phyloP scores from a whole-genome alignment of 306 rosid species.

The Astragalus membranaceus region DNA sequence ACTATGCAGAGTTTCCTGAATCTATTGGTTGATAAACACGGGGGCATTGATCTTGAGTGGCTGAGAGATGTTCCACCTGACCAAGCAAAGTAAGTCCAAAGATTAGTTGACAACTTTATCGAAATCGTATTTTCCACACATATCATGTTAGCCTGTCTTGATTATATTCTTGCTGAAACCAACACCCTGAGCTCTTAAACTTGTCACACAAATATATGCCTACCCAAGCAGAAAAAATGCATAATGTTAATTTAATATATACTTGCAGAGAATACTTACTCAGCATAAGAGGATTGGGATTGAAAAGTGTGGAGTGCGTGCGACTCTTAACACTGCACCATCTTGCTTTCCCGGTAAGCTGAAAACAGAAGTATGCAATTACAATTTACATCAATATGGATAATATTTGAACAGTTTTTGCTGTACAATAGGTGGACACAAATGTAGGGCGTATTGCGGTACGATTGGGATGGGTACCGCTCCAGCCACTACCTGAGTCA shows the following conservation, averaged over 20 bases:
- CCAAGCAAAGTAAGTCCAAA: slow-evolving; percentile 75
- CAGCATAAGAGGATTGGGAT: slow-evolving; percentile 87
- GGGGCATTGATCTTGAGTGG: slow-evolving; percentile 89
- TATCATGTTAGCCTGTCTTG: background rate
- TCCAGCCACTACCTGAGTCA: slow-evolving; percentile 97
- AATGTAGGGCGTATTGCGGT: slow-evolving; percentile 99
- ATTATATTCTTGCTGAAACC: slow-evolving; percentile 4
- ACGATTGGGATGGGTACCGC: slow-evolving; percentile 99
- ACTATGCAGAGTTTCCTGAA: slow-evolving; percentile 73
- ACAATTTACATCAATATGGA: background rate
- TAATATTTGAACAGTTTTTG: slow-evolving; percentile 14
- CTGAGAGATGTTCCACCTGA: slow-evolving; percentile 96
- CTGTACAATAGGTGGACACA: slow-evolving; percentile 81
- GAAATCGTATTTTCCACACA: slow-evolving; percentile 5
- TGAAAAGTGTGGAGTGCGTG: slow-evolving; percentile 98
- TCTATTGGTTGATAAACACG: slow-evolving; percentile 79
- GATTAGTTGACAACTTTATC: slow-evolving; percentile 18
- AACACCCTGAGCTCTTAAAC: background rate
- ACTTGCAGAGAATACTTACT: slow-evolving; percentile 82
- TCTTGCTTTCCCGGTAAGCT: slow-evolving; percentile 98
- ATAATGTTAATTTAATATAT: background rate
- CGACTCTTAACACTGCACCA: slow-evolving; percentile 98
- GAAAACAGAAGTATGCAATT: slow-evolving; percentile 12
- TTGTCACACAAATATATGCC: background rate
- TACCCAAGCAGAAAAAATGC: background rate